These are phyloP conservation scores for Colletotrichum lini DNA, from an alignment of 2,329 filamentous ascomycete species.

Conservation along the genomic window DNA sequence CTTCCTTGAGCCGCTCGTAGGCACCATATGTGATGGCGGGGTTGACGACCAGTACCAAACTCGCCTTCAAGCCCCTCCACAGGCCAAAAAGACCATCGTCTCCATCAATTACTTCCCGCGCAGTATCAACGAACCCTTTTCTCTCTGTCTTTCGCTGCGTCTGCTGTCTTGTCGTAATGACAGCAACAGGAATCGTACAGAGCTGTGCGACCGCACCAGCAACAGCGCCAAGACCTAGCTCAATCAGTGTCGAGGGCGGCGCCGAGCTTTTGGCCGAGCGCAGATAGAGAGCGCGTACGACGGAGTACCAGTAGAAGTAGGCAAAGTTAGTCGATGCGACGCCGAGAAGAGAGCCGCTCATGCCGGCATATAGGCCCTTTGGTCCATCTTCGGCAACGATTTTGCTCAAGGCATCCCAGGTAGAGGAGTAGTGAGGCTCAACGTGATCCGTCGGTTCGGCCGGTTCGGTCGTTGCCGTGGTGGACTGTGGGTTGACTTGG, in stretches of 20 bases:
- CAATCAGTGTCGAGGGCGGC: slow-evolving; percentile 82
- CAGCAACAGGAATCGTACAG: slow-evolving; percentile 96
- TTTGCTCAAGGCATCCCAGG: slow-evolving; percentile 88
- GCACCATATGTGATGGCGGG: slow-evolving; percentile 98
- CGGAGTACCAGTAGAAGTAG: slow-evolving; percentile 99
- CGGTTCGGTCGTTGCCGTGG: slow-evolving; percentile 57
- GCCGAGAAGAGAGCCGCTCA: slow-evolving; percentile 87
- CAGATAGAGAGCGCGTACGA: slow-evolving; percentile 86
- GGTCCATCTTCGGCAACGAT: slow-evolving; percentile 87
- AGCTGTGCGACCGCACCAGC: slow-evolving; percentile 93
- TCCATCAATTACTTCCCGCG: slow-evolving; percentile 87
- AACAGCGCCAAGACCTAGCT: slow-evolving; percentile 87
- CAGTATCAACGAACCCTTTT: slow-evolving; percentile 90
- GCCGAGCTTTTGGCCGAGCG: slow-evolving; percentile 65
- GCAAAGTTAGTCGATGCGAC: slow-evolving; percentile 99
- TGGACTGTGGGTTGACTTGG: slow-evolving; percentile 79
- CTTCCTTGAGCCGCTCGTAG: slow-evolving; percentile 88
- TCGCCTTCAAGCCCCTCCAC: slow-evolving; percentile 96
- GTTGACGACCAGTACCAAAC: slow-evolving; percentile 94
- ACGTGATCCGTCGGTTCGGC: slow-evolving; percentile 54
- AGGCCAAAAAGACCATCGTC: slow-evolving; percentile 91
- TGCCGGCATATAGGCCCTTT: slow-evolving; percentile 88
- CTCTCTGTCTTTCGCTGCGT: slow-evolving; percentile 88
- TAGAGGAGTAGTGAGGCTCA: slow-evolving; percentile 85
- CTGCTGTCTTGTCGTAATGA: slow-evolving; percentile 96